Conservation (phyloP, 1,284 basidiomycete species). For the Moniliophthora roreri region DNA sequence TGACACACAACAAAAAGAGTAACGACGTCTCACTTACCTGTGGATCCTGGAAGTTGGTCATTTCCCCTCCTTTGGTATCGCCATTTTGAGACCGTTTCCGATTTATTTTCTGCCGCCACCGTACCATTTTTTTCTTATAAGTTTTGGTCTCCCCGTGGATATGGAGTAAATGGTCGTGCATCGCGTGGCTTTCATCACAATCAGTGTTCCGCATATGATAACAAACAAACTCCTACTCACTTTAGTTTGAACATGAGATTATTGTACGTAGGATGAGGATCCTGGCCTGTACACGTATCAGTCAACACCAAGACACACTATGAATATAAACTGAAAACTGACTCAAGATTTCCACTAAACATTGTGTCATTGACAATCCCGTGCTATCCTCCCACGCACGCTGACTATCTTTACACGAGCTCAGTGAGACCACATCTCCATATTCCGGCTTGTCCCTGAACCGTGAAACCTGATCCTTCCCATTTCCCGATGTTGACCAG, state of each 20-base stretch:
- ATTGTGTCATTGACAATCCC: conserved; percentile 32
- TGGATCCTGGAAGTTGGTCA: conserved; percentile 18
- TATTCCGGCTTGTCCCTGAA: neutral
- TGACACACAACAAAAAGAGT: too few species aligned
- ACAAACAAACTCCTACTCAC: conserved; percentile 9
- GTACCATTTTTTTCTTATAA: conserved; percentile 8
- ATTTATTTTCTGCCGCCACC: conserved; percentile 2
- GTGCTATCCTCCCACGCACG: conserved; percentile 29
- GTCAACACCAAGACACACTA: neutral
- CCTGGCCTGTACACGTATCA: conserved; percentile 6
- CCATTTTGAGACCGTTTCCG: neutral
- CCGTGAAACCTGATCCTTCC: neutral
- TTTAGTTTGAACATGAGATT: conserved; percentile 25
- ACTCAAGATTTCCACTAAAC: conserved; percentile 14
- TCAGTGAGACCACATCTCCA: conserved; percentile 25
- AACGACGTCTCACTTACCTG: conserved; percentile 7
- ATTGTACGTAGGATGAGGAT: conserved; percentile 22
- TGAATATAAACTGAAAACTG: neutral
- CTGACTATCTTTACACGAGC: conserved; percentile 33
- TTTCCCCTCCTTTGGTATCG: conserved; percentile 11
- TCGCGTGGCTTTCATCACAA: conserved; percentile 1
- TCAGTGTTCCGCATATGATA: too few species aligned
- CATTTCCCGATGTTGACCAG: neutral
- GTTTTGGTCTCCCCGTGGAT: conserved; percentile 11
- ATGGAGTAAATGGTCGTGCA: conserved; percentile 8